These are phyloP conservation scores for Coix lacrymajobi DNA, from an alignment of 176 grass and related monocot species.

Conservation along the genomic window DNA sequence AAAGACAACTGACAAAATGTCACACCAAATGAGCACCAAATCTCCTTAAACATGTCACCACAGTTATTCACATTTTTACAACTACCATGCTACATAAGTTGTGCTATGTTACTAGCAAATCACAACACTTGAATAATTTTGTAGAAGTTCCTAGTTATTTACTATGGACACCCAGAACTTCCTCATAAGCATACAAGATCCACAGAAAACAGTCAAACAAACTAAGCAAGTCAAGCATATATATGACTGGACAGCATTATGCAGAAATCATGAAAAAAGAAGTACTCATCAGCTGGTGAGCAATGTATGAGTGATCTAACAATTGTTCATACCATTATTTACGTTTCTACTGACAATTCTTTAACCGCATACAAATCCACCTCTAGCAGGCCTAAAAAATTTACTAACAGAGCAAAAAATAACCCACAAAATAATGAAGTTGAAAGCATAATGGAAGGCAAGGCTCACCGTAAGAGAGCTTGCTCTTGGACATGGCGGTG, in stretches of 20 bases:
- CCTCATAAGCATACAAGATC: not conserved
- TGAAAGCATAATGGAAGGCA: constrained; percentile 11
- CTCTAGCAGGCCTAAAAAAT: not conserved
- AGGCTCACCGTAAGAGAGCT: constrained; percentile 40
- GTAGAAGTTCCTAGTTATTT: not conserved
- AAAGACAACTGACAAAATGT: not conserved
- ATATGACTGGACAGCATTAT: not conserved
- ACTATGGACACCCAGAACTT: not conserved
- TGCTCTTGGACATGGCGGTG: constrained; percentile 42
- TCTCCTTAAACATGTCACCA: not conserved
- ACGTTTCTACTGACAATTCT: not conserved
- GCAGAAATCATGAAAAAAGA: not conserved
- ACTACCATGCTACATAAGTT: not conserved
- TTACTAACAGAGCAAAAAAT: not conserved
- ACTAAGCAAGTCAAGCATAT: not conserved
- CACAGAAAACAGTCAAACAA: not conserved
- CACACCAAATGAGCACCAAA: constrained; percentile 11
- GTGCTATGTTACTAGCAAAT: not conserved
- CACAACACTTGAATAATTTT: not conserved
- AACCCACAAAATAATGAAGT: too few species aligned
- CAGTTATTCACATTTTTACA: not conserved
- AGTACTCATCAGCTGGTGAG: not conserved
- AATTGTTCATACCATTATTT: not conserved
- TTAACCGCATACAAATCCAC: not conserved
- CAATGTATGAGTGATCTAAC: not conserved